Percentiles rank a stretch among this genome's conserved stretches.
Evolutionary conservation across 129 eudicot genomes (phyloP).

Genomic region (Chrysanthemum lavandulifolium): DNA sequence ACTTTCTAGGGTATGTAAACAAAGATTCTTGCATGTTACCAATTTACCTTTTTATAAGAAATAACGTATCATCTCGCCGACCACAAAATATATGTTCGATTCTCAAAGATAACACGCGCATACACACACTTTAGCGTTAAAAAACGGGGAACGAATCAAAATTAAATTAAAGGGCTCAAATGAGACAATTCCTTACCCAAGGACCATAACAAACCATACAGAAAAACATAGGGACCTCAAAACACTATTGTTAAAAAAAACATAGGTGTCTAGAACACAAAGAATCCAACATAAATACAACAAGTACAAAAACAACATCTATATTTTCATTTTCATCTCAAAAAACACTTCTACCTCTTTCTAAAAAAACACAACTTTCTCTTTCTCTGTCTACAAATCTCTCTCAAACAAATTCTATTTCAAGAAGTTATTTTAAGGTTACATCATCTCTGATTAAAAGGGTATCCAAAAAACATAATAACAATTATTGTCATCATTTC

Average conservation of each 20-base stretch:
- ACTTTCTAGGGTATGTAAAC: too few species aligned
- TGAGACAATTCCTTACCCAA: neutral
- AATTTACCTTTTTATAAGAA: too few species aligned
- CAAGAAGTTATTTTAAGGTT: slow-evolving; percentile 24
- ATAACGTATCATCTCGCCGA: too few species aligned
- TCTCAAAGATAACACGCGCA: too few species aligned
- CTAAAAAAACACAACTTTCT: neutral
- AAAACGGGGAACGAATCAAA: too few species aligned
- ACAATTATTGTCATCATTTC: slow-evolving; percentile 23
- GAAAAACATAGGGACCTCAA: neutral
- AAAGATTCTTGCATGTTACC: too few species aligned
- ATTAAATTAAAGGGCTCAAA: too few species aligned
- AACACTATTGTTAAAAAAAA: too few species aligned
- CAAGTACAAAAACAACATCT: slow-evolving; percentile 18
- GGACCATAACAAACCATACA: neutral
- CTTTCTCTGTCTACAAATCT: slow-evolving; percentile 26
- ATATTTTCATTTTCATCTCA: slow-evolving; percentile 12
- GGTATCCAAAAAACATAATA: slow-evolving; percentile 24
- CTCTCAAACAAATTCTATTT: slow-evolving; percentile 28
- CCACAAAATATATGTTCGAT: too few species aligned
- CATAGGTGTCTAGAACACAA: neutral
- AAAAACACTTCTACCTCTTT: slow-evolving; percentile 17
- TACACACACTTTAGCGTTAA: too few species aligned
- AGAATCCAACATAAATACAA: neutral
- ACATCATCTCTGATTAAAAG: slow-evolving; percentile 31